Evolutionary conservation across 768 basidiomycete species (phyloP), one percentile per base, ranked within the genome.

Genomic region (Chlorophyllum brunneum): DNA sequence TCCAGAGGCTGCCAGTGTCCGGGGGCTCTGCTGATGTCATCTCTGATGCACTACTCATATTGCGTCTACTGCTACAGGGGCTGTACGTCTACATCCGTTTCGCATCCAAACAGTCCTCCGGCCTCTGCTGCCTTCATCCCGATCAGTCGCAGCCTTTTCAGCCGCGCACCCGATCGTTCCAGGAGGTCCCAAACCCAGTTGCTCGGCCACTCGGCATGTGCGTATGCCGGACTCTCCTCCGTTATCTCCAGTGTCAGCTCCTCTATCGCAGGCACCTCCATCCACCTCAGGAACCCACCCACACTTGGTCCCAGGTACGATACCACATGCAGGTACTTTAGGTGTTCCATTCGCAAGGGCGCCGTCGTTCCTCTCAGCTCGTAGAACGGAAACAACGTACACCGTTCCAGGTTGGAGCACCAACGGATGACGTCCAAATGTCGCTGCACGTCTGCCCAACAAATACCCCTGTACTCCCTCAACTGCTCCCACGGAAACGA

Each of bases 351-450:
- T 1, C 55, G 43, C 6, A 63, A 31, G 4, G 58, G 59, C 26
- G 33, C 15, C 2, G 16, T 27, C 10, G 26, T 23, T 42, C 57
- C 46, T 13, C 50, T 51, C n/a, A 47, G 53, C 30, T 50, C 56
- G 54, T 56, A 59, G 13, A 58, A 59, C 4, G 59, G 52, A 41
- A 54, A 56, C 52, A 66, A 54, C 23, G 59, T 56, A 31, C 59
- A 64, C 5, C 54, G 51, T 38, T 62, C 58, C 22, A 66, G 57
- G 37, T 57, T 59, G 0, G 61, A 61, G 41, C 59, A 66, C 18
- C 56, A 54, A 30, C 56, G 53, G n/a, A 66, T 43, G 41, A 66
- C 56, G 22, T 61, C 61, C n/a, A 63, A 46, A 36, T 66, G 65
- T 26, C 60, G 58, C 20, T 57, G 57, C 26, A 64, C 38, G 47